These are phyloP conservation scores for Penicillium palitans DNA, from an alignment of 2,329 filamentous ascomycete species.

Conservation along the genomic window DNA sequence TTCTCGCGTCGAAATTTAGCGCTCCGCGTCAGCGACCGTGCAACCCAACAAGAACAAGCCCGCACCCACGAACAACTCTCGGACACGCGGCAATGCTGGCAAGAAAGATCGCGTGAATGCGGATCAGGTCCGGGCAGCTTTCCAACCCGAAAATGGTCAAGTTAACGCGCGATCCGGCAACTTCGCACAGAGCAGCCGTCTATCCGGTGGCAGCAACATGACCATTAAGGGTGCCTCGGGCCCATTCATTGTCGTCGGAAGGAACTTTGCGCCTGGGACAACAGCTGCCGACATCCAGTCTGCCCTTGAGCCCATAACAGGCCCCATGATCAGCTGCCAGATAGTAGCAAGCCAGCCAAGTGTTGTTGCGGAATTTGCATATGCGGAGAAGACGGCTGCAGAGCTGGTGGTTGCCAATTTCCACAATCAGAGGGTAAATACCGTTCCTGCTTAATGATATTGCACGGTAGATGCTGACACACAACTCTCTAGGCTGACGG, in stretches of 20 bases:
- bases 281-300: conserved; percentile 66
- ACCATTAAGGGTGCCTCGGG: conserved; percentile 57
- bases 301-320: conserved; percentile 56
- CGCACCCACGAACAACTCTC: conserved; percentile 28
- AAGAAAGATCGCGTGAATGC: conserved; percentile 38
- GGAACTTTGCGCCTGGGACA: conserved; percentile 66
- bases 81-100: conserved; percentile 28
- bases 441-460: no score
- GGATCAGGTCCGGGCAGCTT: conserved; percentile 34
- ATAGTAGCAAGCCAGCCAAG: conserved; percentile 55
- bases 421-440: conserved; percentile 60
- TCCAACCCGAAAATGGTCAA: conserved; percentile 33
- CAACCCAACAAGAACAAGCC: conserved; percentile 43
- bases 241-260: conserved; percentile 59
- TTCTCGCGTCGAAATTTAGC: conserved; percentile 23
- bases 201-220: conserved; percentile 36
- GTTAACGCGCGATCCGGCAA: conserved; percentile 35
- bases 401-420: conserved; percentile 62
- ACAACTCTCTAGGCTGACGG: conserved; percentile 55
- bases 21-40: conserved; percentile 44
- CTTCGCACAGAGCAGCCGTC: conserved; percentile 11
- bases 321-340: conserved; percentile 55
- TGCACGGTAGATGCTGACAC: conserved; percentile 18
- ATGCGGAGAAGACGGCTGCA: conserved; percentile 55
- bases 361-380: conserved; percentile 62